Percentiles rank a stretch among this genome's conserved stretches.
Conservation (phyloP, 768 basidiomycete species). For the Lanmaoa pseudosensibilis region DNA sequence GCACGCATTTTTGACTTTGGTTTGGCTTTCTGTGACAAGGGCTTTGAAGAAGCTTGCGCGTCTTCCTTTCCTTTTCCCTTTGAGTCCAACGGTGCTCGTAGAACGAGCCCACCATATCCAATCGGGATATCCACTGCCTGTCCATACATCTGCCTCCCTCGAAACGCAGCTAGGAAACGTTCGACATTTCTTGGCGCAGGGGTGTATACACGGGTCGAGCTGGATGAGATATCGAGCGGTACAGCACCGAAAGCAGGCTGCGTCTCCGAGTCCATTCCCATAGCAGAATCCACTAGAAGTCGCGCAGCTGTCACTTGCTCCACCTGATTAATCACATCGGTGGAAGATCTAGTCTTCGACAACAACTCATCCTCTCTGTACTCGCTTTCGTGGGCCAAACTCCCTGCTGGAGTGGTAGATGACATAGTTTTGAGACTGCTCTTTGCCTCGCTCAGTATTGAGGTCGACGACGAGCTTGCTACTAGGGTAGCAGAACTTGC, state of each 20-base stretch:
- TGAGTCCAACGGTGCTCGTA: constrained; percentile 35
- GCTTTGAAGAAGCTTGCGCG: constrained; percentile 1
- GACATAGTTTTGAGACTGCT: constrained; percentile 2
- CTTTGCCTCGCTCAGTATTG: constrained; percentile 1
- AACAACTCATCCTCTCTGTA: not conserved
- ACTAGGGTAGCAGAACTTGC: constrained; percentile 18
- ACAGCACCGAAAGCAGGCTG: constrained; percentile 5
- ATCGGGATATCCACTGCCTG: constrained; percentile 57
- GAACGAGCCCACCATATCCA: constrained; percentile 68
- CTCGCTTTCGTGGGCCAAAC: not conserved
- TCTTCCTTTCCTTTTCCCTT: constrained; percentile 19
- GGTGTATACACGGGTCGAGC: not conserved
- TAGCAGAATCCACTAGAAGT: not conserved
- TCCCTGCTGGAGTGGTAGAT: constrained; percentile 7
- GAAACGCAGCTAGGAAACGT: constrained; percentile 60
- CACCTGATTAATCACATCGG: not conserved
- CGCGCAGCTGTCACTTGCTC: not conserved
- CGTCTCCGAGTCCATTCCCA: constrained; percentile 11
- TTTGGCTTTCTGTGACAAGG: constrained; percentile 3
- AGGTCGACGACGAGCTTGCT: constrained; percentile 9
- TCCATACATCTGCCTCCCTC: constrained; percentile 75
- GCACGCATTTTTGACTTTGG: constrained; percentile 15
- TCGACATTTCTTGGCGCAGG: not conserved
- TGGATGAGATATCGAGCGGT: not conserved
- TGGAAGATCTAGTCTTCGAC: not conserved